Conservation (phyloP, 495 filamentous ascomycete species). For the Jackrogersella minutella region DNA sequence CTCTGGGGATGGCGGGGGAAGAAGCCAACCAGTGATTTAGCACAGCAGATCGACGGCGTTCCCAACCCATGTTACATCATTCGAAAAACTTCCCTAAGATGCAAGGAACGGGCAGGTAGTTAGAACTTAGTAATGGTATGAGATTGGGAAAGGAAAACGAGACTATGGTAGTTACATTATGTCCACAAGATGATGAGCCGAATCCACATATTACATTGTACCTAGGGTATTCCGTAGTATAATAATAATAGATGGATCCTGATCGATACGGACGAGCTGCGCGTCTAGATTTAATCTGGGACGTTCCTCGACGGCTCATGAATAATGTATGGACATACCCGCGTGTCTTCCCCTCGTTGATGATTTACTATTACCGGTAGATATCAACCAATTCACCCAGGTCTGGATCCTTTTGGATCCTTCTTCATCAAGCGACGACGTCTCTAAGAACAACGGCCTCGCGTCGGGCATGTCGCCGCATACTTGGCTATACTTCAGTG, state of each 20-base stretch:
- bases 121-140: conserved; percentile 1
- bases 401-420: too few relatives aligned
- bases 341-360: too few relatives aligned
- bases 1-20: neutral
- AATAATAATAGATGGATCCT: neutral
- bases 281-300: conserved; percentile 1
- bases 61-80: conserved; percentile 3
- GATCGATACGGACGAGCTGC: neutral
- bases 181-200: neutral
- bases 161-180: neutral
- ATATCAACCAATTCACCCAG: too few relatives aligned
- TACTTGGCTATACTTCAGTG: neutral
- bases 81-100: neutral
- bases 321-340: too few relatives aligned
- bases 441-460: neutral
- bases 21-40: neutral
- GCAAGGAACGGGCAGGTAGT: conserved; percentile 5
- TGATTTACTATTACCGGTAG: too few relatives aligned
- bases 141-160: conserved; percentile 1
- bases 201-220: neutral
- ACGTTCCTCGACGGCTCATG: neutral
- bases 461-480: neutral
- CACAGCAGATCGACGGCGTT: neutral
- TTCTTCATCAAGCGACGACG: neutral
- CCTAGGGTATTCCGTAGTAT: neutral